Percentiles rank a stretch among this genome's conserved stretches.
Evolutionary conservation across 495 filamentous ascomycete genomes (phyloP).

Genomic region (Talaromyces nanjingensis): DNA sequence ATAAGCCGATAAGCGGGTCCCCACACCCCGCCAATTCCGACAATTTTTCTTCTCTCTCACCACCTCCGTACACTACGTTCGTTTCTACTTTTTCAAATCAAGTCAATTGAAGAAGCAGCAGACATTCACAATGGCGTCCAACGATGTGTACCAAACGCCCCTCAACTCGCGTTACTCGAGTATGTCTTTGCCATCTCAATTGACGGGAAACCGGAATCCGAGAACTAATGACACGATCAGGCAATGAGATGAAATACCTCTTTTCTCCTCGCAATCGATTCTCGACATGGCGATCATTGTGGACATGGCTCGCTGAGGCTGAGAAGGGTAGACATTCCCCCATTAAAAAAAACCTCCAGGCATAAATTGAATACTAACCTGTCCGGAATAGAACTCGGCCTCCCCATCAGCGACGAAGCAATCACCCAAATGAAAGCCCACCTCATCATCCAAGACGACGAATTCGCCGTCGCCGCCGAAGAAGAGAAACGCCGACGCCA

Average conservation of each 20-base stretch:
- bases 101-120: background rate
- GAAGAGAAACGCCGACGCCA: slow-evolving; percentile 74
- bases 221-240: slow-evolving; percentile 14
- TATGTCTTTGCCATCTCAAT: slow-evolving; percentile 22
- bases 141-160: slow-evolving; percentile 66
- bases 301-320: slow-evolving; percentile 77
- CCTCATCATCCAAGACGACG: slow-evolving; percentile 65
- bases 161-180: slow-evolving; percentile 68
- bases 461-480: slow-evolving; percentile 66
- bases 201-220: slow-evolving; percentile 2
- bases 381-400: slow-evolving; percentile 36
- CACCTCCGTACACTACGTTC: too few relatives aligned
- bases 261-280: slow-evolving; percentile 67
- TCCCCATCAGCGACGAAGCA: slow-evolving; percentile 44
- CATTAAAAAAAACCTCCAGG: too few relatives aligned
- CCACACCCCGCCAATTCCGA: slow-evolving; percentile 22
- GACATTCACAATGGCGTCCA: slow-evolving; percentile 45
- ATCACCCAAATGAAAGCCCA: slow-evolving; percentile 69
- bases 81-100: background rate
- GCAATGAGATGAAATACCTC: slow-evolving; percentile 46
- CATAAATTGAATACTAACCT: slow-evolving; percentile 19
- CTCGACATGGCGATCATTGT: slow-evolving; percentile 72
- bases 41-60: background rate
- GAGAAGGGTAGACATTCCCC: slow-evolving; percentile 70
- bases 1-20: slow-evolving; percentile 26